Evolutionary conservation across 495 filamentous ascomycete species (phyloP).

Genomic region (Glonium stellatum): DNA sequence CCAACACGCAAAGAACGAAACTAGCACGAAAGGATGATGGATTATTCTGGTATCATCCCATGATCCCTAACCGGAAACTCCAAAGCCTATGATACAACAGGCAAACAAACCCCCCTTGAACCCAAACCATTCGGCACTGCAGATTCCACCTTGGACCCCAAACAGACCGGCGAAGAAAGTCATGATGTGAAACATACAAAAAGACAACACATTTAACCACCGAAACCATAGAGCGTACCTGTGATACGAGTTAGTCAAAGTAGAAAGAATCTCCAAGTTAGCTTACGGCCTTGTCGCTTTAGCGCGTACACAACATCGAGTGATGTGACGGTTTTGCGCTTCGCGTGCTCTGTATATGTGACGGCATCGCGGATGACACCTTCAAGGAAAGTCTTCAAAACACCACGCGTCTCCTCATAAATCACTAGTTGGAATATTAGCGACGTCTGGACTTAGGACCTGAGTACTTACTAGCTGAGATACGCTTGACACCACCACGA

Average conservation of each 20-base stretch:
- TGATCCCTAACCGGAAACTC: conserved; percentile 21
- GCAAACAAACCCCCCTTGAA: conserved; percentile 5
- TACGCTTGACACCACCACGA: conserved; percentile 70
- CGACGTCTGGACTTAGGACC: background rate
- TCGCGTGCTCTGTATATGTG: conserved; percentile 95
- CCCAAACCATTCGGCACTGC: conserved; percentile 19
- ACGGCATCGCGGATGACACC: conserved; percentile 74
- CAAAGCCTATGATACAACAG: conserved; percentile 22
- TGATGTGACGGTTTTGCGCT: conserved; percentile 97
- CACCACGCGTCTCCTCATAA: conserved; percentile 99
- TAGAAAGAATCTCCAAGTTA: conserved; percentile 35
- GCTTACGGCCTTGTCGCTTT: conserved; percentile 88
- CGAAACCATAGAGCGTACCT: conserved; percentile 70
- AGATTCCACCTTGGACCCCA: conserved; percentile 11
- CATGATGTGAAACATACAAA: conserved; percentile 24
- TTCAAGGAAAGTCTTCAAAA: conserved; percentile 99
- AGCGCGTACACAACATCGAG: conserved; percentile 96
- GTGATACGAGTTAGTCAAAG: conserved; percentile 16
- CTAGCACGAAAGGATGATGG: conserved; percentile 1
- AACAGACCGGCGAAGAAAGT: conserved; percentile 11
- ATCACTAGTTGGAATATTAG: conserved; percentile 51
- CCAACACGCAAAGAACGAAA: background rate
- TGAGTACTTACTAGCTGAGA: conserved; percentile 73
- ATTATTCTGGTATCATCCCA: conserved; percentile 29
- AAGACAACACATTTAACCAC: conserved; percentile 59